A percentile compares a stretch with the other conserved stretches of the same genome.
These are phyloP conservation scores for Leccinum pellstonianum DNA, from an alignment of 768 basidiomycete species.

Conservation along the genomic window DNA sequence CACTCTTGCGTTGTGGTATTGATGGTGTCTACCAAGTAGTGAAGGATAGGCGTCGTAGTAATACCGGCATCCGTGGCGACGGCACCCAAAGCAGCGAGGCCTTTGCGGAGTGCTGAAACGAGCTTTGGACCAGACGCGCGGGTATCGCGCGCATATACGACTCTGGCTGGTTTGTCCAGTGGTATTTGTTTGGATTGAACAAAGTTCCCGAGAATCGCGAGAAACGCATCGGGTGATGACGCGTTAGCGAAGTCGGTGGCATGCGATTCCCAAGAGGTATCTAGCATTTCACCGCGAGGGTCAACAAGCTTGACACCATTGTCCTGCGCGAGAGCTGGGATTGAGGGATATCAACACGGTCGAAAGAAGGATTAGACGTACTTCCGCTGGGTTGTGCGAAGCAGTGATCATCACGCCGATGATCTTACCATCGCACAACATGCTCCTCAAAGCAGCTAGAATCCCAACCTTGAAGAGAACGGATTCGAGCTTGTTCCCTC, in stretches of 20 bases:
- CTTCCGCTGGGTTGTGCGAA: conserved; percentile 98
- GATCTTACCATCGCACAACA: conserved; percentile 83
- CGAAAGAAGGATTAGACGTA: conserved; percentile 35
- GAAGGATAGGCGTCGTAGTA: conserved; percentile 91
- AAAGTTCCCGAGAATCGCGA: conserved; percentile 60
- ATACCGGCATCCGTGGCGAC: conserved; percentile 75
- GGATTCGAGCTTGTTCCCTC: conserved; percentile 72
- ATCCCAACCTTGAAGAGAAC: conserved; percentile 95
- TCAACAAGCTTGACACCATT: conserved; percentile 99
- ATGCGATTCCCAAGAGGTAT: conserved; percentile 86
- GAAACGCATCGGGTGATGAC: conserved; percentile 66
- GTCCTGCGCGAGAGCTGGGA: conserved; percentile 53
- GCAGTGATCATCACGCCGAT: conserved; percentile 99
- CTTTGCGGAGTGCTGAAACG: conserved; percentile 76
- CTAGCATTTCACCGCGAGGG: conserved; percentile 96
- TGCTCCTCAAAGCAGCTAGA: conserved; percentile 87
- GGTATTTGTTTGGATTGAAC: conserved; percentile 72
- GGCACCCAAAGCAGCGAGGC: conserved; percentile 70
- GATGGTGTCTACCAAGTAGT: conserved; percentile 88
- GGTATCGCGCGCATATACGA: conserved; percentile 93
- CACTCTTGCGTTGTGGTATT: conserved; percentile 81
- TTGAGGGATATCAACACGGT: neutral
- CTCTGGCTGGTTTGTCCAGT: conserved; percentile 69
- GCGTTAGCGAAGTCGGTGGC: conserved; percentile 90
- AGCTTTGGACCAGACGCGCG: conserved; percentile 82